Base-by-base conservation (phyloP, 1,284 basidiomycete genomes). In the Caloboletus inedulis region DNA sequence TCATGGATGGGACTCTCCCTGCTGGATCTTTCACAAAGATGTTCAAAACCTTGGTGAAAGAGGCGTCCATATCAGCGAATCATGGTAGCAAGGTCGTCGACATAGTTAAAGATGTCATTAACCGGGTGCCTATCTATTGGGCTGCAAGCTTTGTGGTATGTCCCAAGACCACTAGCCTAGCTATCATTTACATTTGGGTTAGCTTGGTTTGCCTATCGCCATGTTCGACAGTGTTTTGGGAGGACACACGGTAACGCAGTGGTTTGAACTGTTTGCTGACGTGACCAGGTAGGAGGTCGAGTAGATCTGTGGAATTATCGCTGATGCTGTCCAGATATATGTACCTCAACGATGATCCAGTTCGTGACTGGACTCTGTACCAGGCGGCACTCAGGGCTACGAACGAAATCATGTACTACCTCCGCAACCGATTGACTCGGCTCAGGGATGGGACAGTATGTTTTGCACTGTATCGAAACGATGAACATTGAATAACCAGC, bases 51-150 rank as follows among this genome's bases (percentile, higher is more conserved):
- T 35, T 68, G 43, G 30, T 67, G 25, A 52, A 53, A 12, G 48
- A 42, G 14, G 53, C 50, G 0, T 68, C 64, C 13, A 29, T 21
- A 25, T 49, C 41, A 1, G 16, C 68, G 80, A 25, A 71, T 81
- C 53, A 60, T 13, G 39, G 57, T 6, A 66, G 63, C 18, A 71
- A 66, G 37, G 76, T 74, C 51, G 63, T 92, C 36, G 87, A 94
- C 64, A 74, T 93, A 47, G 80, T 91, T 16, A 75, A 77, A 43
- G 84, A 91, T 59, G 86, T 91, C 21, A 77, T 87, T 66, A 87
- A 89, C 60, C 67, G 80, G 33, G 62, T 84, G 37, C 84, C 87
- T 0, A 70, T 88, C 12, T 75, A 81, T 58, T 90, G 84, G 84
- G 74, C 86, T 27, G 77, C 81, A 4, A 74, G 81, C 52, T 68